Conservation (phyloP, 768 basidiomycete genomes). For the Xerocomus spinulosus region DNA sequence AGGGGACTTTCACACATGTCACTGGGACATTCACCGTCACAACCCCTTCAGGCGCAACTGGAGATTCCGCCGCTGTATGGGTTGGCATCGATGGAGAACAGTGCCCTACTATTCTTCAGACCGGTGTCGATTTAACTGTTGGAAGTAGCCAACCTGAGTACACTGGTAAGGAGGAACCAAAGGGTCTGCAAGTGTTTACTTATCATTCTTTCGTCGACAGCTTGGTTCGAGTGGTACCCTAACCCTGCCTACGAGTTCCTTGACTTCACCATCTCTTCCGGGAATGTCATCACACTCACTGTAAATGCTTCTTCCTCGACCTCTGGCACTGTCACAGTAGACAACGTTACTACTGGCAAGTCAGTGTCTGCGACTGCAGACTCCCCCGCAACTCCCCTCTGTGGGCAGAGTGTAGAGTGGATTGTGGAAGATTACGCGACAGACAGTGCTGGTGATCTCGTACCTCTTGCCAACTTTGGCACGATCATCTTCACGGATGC, state of each 20-base stretch:
- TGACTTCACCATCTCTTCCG: neutral
- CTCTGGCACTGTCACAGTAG: neutral
- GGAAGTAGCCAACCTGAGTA: neutral
- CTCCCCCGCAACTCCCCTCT: neutral
- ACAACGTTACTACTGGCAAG: neutral
- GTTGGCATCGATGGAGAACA: conserved; percentile 8
- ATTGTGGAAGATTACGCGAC: neutral
- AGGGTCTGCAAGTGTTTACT: neutral
- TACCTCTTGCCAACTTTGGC: conserved; percentile 1
- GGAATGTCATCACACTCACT: neutral
- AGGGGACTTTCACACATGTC: conserved; percentile 2
- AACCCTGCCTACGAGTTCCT: neutral
- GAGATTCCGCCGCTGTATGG: conserved; percentile 1
- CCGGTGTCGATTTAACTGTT: conserved; percentile 2
- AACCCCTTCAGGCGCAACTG: neutral
- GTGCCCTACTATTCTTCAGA: conserved; percentile 1
- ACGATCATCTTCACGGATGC: neutral
- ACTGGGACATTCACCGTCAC: conserved; percentile 7
- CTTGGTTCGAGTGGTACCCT: conserved; percentile 7
- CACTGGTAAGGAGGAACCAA: neutral
- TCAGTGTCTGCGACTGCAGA: neutral
- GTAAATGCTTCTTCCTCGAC: neutral
- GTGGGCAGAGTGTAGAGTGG: neutral
- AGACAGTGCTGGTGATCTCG: neutral
- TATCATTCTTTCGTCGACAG: neutral